Conservation (phyloP, 257 asterid species). For the Lycium barbarum region DNA sequence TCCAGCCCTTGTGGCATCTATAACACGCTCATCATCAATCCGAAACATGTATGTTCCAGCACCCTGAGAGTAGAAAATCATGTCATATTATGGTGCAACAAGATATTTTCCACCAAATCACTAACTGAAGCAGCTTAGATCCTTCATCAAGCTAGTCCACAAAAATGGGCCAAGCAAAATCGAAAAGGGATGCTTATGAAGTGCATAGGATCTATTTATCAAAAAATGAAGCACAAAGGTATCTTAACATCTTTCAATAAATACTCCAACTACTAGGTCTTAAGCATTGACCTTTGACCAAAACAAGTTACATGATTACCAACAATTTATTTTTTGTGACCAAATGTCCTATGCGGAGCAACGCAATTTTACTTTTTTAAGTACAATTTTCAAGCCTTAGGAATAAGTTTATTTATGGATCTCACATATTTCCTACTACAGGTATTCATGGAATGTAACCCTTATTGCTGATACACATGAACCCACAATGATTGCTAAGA, state of each 20-base stretch:
- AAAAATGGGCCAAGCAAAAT: conserved; percentile 32
- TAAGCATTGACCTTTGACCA: conserved; percentile 19
- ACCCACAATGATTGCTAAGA: neutral
- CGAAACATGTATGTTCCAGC: conserved; percentile 99
- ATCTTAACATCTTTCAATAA: neutral
- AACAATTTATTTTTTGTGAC: neutral
- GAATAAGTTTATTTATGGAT: conserved; percentile 1
- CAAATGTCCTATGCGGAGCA: neutral
- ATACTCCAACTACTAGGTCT: conserved; percentile 8
- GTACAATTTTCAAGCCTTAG: conserved; percentile 8
- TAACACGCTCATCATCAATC: conserved; percentile 84
- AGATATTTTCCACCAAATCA: neutral
- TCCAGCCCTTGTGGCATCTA: conserved; percentile 98
- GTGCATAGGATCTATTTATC: neutral
- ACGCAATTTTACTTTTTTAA: neutral
- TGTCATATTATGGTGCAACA: conserved; percentile 1
- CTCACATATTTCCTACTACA: neutral
- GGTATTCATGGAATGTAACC: neutral
- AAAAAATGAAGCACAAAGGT: neutral
- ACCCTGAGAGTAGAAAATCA: conserved; percentile 63
- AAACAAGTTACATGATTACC: neutral
- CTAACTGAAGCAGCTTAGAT: neutral
- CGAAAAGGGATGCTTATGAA: neutral
- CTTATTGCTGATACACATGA: neutral
- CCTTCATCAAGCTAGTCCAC: conserved; percentile 28